These are phyloP conservation scores for Salicornia ramosissima DNA, from an alignment of 148 eudicot species.

Conservation along the genomic window DNA sequence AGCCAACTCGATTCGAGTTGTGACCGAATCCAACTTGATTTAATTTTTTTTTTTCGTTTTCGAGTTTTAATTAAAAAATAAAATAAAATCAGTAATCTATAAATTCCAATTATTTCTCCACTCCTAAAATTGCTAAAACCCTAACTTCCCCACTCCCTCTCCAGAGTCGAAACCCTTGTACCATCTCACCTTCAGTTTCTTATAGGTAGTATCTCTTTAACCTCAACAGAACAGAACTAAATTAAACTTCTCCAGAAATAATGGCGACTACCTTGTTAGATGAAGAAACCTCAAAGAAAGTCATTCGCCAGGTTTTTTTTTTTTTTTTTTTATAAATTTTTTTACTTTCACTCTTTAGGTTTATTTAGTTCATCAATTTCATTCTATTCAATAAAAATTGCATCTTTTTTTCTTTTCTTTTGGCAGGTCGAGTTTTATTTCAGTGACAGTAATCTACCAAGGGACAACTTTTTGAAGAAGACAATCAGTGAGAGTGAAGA, in stretches of 20 bases:
- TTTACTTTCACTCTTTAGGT: not conserved
- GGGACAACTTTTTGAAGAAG: conserved; percentile 56
- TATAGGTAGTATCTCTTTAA: not conserved
- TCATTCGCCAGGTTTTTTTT: conserved; percentile 63
- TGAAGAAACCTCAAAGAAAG: conserved; percentile 72
- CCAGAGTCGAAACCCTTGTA: not conserved
- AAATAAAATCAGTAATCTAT: not conserved
- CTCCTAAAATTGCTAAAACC: conserved; percentile 35
- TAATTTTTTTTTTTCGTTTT: no score
- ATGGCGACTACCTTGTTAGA: conserved; percentile 44
- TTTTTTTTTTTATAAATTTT: no score
- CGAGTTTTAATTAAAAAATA: no score
- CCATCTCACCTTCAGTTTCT: conserved; percentile 4
- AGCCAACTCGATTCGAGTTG: no score
- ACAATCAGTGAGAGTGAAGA: conserved; percentile 68
- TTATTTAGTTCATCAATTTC: no score
- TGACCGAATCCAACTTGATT: no score
- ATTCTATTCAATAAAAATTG: not conserved
- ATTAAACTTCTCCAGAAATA: conserved; percentile 2
- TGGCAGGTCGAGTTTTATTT: conserved; percentile 88
- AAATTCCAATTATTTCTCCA: not conserved
- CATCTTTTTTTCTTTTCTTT: not conserved
- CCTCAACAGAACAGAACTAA: no score
- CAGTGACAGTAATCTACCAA: conserved; percentile 89
- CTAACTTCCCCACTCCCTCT: conserved; percentile 12